A percentile compares a stretch with the other conserved stretches of the same genome.
phyloP scores from a whole-genome alignment of 1,139 yeast species.

The Scheffersomyces parashehatae region DNA sequence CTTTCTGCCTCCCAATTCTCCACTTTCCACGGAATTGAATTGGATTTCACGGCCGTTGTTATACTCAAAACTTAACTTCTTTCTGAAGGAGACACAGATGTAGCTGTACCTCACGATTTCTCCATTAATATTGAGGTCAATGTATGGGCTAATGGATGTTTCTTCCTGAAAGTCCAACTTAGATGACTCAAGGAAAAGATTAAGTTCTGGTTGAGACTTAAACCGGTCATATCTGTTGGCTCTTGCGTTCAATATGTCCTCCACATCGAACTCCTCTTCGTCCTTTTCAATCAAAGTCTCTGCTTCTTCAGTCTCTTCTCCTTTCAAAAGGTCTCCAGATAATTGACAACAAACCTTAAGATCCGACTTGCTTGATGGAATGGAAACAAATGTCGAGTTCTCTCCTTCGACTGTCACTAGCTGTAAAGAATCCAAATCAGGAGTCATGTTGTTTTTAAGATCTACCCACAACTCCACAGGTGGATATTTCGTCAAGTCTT shows the following conservation, averaged over 20 bases:
- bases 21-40: constrained; percentile 55
- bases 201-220: constrained; percentile 49
- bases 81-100: constrained; percentile 40
- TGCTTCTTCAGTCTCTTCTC: constrained; percentile 4
- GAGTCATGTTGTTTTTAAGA: constrained; percentile 36
- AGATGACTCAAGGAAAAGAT: constrained; percentile 37
- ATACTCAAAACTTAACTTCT: constrained; percentile 45
- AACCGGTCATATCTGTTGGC: constrained; percentile 30
- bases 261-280: constrained; percentile 7
- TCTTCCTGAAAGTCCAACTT: constrained; percentile 36
- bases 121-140: constrained; percentile 40
- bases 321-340: constrained; percentile 32
- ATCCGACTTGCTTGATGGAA: constrained; percentile 44
- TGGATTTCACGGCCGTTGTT: constrained; percentile 37
- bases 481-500: constrained; percentile 36
- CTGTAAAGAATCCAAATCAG: constrained; percentile 41
- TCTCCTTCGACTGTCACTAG: constrained; percentile 52
- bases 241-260: constrained; percentile 28
- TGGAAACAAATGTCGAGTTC: constrained; percentile 37
- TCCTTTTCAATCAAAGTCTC: neutral
- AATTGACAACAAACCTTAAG: constrained; percentile 46
- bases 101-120: constrained; percentile 41
- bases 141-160: constrained; percentile 36
- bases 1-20: constrained; percentile 53
- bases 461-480: constrained; percentile 59